A percentile compares a stretch with the other conserved stretches of the same genome.
Conservation (phyloP, 2,329 filamentous ascomycete species). For the Sordariomycetes sp. region DNA sequence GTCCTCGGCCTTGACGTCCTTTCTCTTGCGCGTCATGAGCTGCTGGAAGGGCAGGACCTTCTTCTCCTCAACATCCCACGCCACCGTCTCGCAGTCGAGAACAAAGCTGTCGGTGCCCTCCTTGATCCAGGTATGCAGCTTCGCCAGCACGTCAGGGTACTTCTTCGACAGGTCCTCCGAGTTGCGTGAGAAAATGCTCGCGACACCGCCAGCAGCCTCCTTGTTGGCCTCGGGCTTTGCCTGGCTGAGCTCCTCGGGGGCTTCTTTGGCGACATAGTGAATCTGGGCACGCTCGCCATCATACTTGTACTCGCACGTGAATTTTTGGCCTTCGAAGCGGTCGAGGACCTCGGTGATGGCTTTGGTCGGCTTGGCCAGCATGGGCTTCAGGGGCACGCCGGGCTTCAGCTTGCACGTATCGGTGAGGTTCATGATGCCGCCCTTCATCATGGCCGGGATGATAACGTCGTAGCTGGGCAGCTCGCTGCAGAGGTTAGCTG, state of each 20-base stretch:
- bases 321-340: constrained; percentile 88
- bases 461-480: constrained; percentile 93
- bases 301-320: constrained; percentile 99
- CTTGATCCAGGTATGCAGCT: constrained; percentile 84
- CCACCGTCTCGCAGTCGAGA: constrained; percentile 96
- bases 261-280: constrained; percentile 84
- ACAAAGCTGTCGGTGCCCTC: constrained; percentile 88
- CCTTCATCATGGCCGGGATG: constrained; percentile 77
- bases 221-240: constrained; percentile 50
- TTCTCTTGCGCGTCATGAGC: constrained; percentile 95
- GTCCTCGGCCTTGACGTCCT: constrained; percentile 91
- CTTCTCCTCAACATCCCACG: constrained; percentile 91
- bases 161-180: constrained; percentile 96
- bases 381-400: constrained; percentile 91
- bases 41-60: constrained; percentile 96
- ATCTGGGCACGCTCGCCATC: constrained; percentile 98
- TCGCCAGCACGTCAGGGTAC: constrained; percentile 89
- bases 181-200: constrained; percentile 94
- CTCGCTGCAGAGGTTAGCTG: constrained; percentile 57
- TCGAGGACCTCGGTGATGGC: constrained; percentile 96
- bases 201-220: constrained; percentile 63
- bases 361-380: constrained; percentile 97
- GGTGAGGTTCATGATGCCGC: constrained; percentile 74
- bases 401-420: constrained; percentile 87
- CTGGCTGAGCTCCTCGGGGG: constrained; percentile 58